Evolutionary conservation across 192 early-diverging fungal genomes (phyloP), one percentile per base, ranked within the genome.

Genomic region (Podochytrium sp.): DNA sequence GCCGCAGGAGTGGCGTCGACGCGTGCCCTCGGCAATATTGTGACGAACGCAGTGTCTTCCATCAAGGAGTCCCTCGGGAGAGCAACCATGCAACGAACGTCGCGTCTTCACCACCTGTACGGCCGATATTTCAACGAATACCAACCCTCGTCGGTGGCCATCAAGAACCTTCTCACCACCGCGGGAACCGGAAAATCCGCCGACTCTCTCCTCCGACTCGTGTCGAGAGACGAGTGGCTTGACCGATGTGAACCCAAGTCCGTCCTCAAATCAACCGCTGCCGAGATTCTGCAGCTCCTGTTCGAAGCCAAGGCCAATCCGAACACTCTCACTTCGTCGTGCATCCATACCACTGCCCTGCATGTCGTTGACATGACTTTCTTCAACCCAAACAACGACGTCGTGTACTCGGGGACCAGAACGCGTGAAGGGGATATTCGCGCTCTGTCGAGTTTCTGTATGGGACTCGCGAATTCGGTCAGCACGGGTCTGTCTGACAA

Each of bases 21-120:
- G n/a, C n/a, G n/a, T n/a, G 20, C 52, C 23, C 7, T 55, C 23
- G 52, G 52, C 7, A 23, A 6, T 10, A 37, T 38, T 34, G 10
- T 61, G 30, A 37, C 25, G 58, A 34, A 27, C 23, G 33, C 33
- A 10, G 58, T 34, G 33, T 61, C 58, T 27, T 35, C 29, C 37
- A 3, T 61, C 30, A 4, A 61, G 33, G 52, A 55, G 7, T 55
- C 52, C 23, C 25, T 55, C 52, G 7, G 7, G 23, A 55, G 30
- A 25, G 30, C 52, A 10, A 55, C 52, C 23, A 20, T 27, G 23
- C 52, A 27, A 6, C 52, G 52, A 0, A 20, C 30, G 52, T 29
- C 30, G 25, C 52, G 52, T 10, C 52, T 55, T 20, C 52, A 55
- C 52, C 52, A 55, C 52, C 52, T 55, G 12, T 55, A 55, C 52